A percentile compares a stretch with the other conserved stretches of the same genome.
These are phyloP conservation scores for Phytophthora colocasiae DNA, from an alignment of 352 stramenopile species.

Conservation along the genomic window DNA sequence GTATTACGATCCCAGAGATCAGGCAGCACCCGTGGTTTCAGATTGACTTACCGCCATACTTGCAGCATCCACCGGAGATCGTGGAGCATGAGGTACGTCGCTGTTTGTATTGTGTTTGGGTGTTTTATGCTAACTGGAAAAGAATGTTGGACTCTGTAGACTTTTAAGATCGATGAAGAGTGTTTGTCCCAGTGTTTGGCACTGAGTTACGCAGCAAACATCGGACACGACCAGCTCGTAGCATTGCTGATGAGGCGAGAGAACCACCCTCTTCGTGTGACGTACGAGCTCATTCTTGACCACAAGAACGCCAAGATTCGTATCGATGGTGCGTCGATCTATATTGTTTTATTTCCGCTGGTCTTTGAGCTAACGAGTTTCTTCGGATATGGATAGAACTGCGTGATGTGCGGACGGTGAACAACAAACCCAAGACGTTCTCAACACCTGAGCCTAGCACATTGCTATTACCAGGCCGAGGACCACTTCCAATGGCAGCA, in stretches of 20 bases:
- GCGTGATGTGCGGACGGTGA: constrained; percentile 69
- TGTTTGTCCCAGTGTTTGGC: constrained; percentile 67
- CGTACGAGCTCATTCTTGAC: constrained; percentile 98
- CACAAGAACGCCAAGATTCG: constrained; percentile 97
- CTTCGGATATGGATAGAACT: constrained; percentile 51
- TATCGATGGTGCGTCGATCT: constrained; percentile 69
- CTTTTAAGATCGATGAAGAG: constrained; percentile 84
- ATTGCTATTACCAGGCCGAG: constrained; percentile 72
- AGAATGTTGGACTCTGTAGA: constrained; percentile 39
- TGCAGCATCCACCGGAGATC: constrained; percentile 95
- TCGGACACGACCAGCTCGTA: constrained; percentile 70
- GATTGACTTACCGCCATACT: constrained; percentile 97
- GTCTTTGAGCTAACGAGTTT: constrained; percentile 6
- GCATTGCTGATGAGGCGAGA: constrained; percentile 63
- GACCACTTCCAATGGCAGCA: constrained; percentile 81
- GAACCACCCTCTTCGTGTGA: constrained; percentile 89
- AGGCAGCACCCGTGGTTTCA: constrained; percentile 98
- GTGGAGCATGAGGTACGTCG: constrained; percentile 93
- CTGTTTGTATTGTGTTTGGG: not conserved
- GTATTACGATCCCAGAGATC: constrained; percentile 99
- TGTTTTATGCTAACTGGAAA: not conserved
- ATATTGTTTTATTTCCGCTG: constrained; percentile 1
- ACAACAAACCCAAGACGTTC: constrained; percentile 85
- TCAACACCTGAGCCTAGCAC: constrained; percentile 68
- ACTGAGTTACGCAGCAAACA: constrained; percentile 54